Percentiles rank a stretch among this genome's conserved stretches.
Conservation (phyloP, 805 yeast species). For the Hanseniaspora hatyaiensis region DNA sequence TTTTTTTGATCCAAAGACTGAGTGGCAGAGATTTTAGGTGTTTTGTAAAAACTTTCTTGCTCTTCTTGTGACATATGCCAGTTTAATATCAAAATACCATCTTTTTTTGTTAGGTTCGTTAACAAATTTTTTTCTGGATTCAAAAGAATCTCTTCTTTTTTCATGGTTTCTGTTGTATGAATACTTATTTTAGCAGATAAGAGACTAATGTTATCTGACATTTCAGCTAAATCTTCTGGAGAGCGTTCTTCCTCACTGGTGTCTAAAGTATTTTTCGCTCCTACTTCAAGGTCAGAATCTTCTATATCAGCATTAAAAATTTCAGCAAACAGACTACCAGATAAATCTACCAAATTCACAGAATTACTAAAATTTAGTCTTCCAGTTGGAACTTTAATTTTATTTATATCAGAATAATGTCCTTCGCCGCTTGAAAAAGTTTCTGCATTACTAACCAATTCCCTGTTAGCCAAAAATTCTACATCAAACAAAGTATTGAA, state of each 20-base stretch:
- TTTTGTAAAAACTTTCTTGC: slow-evolving; percentile 27
- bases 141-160: neutral
- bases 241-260: no score
- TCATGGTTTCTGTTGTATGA: neutral
- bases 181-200: neutral
- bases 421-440: neutral
- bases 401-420: no score
- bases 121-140: neutral
- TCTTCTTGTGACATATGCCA: slow-evolving; percentile 36
- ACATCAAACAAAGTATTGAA: neutral
- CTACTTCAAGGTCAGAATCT: neutral
- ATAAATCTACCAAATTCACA: neutral
- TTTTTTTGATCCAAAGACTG: slow-evolving; percentile 4
- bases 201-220: neutral
- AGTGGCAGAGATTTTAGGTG: slow-evolving; percentile 2
- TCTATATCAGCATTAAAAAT: neutral
- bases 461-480: slow-evolving; percentile 3
- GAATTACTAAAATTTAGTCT: neutral
- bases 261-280: no score
- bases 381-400: slow-evolving; percentile 2
- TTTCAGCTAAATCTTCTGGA: no score
- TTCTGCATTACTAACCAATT: neutral
- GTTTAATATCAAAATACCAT: slow-evolving; percentile 12
- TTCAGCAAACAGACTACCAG: neutral
- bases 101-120: neutral